phyloP scores from a whole-genome alignment of 345 rosid species.

The Ailanthus altissimus region DNA sequence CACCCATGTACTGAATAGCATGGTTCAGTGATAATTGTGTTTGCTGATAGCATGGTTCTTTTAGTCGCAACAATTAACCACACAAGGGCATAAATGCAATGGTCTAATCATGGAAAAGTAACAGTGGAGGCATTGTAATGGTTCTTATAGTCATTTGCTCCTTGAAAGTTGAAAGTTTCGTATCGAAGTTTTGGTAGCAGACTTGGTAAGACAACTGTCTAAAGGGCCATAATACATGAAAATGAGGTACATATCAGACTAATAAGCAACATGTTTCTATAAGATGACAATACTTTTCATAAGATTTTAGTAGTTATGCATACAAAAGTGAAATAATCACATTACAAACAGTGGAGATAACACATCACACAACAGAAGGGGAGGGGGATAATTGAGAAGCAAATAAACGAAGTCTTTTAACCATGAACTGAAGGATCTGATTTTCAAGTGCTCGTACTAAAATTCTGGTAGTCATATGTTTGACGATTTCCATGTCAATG shows the following conservation, averaged over 20 bases:
- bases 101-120: too few species aligned
- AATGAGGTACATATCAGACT: background rate
- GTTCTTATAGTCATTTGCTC: too few species aligned
- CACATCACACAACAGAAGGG: background rate
- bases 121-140: too few species aligned
- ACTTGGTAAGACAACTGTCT: background rate
- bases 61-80: too few species aligned
- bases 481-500: slow-evolving; percentile 41
- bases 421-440: background rate
- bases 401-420: background rate
- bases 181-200: background rate
- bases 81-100: too few species aligned
- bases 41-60: too few species aligned
- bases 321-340: background rate
- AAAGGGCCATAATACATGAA: background rate
- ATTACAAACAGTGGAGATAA: background rate
- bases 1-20: too few species aligned
- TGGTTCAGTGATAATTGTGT: too few species aligned
- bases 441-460: slow-evolving; percentile 11
- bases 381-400: background rate
- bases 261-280: background rate
- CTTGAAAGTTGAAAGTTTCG: too few species aligned
- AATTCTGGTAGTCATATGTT: slow-evolving; percentile 15
- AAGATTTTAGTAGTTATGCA: background rate
- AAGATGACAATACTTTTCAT: background rate